Evolutionary conservation across 1,139 yeast species (phyloP), one percentile per base, ranked within the genome.

Genomic region (Lodderomyces elongisporus): DNA sequence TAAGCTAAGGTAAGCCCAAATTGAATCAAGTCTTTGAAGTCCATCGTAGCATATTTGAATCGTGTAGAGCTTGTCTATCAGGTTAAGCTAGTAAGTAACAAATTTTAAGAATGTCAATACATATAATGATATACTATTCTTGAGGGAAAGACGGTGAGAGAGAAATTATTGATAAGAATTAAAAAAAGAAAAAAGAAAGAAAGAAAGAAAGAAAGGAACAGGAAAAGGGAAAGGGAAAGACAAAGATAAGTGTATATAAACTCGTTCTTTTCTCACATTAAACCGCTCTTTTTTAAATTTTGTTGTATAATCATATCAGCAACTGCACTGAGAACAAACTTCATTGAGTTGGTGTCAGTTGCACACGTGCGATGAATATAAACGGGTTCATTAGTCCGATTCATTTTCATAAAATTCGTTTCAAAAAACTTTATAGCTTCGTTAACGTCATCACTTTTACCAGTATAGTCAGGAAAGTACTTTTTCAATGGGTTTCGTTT

Each of bases 311-410:
- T 77, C 73, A 87, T 72, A 58, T 91, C 98, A 1, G 96, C 87
- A 5, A 88, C 96, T 0, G 97, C 97, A 8, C 85, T 76, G 43
- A 91, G 67, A 18, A 91, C 96, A 56, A 88, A 89, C 51, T 76
- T 74, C 96, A 89, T 89, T 17, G 85, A 72, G 35, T 74, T 69
- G 0, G 95, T 78, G 56, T 93, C 98, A 0, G 98, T 91, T 2
- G 99, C 99, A 62, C 96, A 88, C 1, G 98, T 93, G 45, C 89
- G 66, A 58, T 88, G 96, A 17, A 87, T 82, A 54, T 93, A 93
- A 22, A 89, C 76, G 5, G 89, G 91, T 51, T 83, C 81, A 33
- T 74, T 71, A 2, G 82, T 67, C 38, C 76, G 64, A 52, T 85
- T 85, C 45, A 82, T 54, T 37, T 74, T 66, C 37, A 80, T 54